Conservation (phyloP, 768 basidiomycete genomes). For the Pholiota microspora region DNA sequence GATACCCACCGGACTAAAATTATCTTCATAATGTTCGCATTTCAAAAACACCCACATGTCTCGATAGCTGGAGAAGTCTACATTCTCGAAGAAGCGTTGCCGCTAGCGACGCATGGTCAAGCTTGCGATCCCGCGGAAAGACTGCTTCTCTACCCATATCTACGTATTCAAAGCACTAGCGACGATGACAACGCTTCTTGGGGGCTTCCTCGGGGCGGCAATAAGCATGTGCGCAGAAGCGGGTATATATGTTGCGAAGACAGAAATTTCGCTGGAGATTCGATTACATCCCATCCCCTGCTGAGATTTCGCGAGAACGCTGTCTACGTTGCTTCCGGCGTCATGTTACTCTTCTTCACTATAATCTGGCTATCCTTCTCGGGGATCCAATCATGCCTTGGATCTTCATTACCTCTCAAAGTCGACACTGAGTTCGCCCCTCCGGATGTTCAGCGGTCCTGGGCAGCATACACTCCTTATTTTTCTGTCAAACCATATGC, state of each 20-base stretch:
- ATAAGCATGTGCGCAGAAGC: neutral
- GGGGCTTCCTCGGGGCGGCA: neutral
- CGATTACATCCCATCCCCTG: neutral
- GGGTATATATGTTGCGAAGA: neutral
- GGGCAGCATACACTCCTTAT: conserved; percentile 26
- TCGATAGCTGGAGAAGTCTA: neutral
- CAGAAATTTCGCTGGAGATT: neutral
- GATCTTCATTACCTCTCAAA: neutral
- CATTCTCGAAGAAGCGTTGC: neutral
- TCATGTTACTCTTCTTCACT: neutral
- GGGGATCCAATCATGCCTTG: neutral
- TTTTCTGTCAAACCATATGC: conserved; percentile 22
- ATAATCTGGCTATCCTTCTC: neutral
- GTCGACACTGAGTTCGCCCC: conserved; percentile 7
- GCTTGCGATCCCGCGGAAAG: neutral
- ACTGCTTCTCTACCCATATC: neutral
- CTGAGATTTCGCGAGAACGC: neutral
- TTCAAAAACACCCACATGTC: neutral
- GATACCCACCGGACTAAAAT: neutral
- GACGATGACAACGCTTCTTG: neutral
- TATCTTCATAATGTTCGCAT: neutral
- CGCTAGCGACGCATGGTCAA: neutral
- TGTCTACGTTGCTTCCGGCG: neutral
- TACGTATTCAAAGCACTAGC: neutral
- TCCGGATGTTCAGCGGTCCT: conserved; percentile 16